phyloP scores from a whole-genome alignment of 2,329 filamentous ascomycete species.

The Dactylellina haptotyla region DNA sequence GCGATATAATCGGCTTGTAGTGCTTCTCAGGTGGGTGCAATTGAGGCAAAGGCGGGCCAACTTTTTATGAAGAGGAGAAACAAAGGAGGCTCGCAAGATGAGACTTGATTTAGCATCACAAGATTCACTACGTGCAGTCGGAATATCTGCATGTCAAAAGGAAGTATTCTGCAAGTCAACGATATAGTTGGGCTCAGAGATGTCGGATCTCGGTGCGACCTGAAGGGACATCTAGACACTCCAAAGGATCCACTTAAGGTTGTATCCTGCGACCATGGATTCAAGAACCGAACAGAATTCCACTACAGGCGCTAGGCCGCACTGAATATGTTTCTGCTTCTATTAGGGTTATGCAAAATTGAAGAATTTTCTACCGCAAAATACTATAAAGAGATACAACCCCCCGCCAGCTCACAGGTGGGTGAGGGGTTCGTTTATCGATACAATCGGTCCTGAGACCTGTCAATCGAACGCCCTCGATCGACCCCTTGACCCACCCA shows the following conservation, averaged over 20 bases:
- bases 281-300: constrained; percentile 3
- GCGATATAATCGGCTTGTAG: neutral
- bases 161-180: neutral
- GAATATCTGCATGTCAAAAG: neutral
- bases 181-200: neutral
- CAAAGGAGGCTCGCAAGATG: neutral
- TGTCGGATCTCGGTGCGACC: neutral
- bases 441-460: neutral
- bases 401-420: neutral
- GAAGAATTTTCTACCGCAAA: neutral
- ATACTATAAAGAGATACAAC: neutral
- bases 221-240: neutral
- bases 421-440: constrained; percentile 2
- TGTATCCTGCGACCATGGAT: constrained; percentile 1
- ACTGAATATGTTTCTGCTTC: neutral
- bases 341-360: neutral
- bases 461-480: constrained; percentile 7
- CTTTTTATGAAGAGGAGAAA: neutral
- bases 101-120: neutral
- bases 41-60: no score
- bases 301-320: constrained; percentile 6
- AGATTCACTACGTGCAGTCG: neutral
- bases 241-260: neutral
- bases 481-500: neutral
- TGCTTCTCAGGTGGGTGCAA: neutral